Evolutionary conservation across 345 rosid species (phyloP), one percentile per base, ranked within the genome.

Genomic region (Aquilaria yunnanensis): DNA sequence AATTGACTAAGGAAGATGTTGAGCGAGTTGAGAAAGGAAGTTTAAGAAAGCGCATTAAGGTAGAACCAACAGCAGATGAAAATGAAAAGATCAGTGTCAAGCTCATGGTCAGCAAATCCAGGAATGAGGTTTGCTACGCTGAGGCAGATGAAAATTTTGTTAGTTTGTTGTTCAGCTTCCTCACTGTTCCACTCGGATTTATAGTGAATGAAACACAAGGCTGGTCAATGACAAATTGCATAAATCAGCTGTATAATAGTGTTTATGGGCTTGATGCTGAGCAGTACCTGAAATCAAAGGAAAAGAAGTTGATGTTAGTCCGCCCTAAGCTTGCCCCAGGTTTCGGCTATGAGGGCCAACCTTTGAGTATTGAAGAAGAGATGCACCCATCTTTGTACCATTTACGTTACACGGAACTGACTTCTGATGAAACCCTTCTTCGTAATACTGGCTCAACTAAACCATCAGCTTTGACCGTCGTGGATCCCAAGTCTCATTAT

Each of bases 141-240:
- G 78, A 77, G 51, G 75, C 51, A 2, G 57, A 56, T 7, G 61
- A 70, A 14, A 72, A 67, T 50, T 70, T 65, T 51, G 71, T 68
- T 58, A 61, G 74, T 62, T 59, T 77, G 14, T 57, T 77, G n/a
- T 64, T 68, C 52, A 67, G 73, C 33, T 77, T 73, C 71, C 75
- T 77, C 10, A 61, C 67, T 14, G 9, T 70, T 51, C 81, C 76
- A 14, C 67, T 70, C n/a, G 78, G 75, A 3, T 12, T 63, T 23
- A 34, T 57, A 10, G 7, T 46, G 2, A 64, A 77, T 52, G 43
- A 57, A 70, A 63, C 50, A 61, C 23, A 48, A 2, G 52, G 62
- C 5, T 10, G 10, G 49, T 10, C 3, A 45, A 59, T 48, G 1
- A 23, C 48, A 10, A 70, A 72, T 47, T 47, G 70, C 51, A 47